phyloP scores from a whole-genome alignment of 1,284 basidiomycete genomes.

The Pholiota adiposa region DNA sequence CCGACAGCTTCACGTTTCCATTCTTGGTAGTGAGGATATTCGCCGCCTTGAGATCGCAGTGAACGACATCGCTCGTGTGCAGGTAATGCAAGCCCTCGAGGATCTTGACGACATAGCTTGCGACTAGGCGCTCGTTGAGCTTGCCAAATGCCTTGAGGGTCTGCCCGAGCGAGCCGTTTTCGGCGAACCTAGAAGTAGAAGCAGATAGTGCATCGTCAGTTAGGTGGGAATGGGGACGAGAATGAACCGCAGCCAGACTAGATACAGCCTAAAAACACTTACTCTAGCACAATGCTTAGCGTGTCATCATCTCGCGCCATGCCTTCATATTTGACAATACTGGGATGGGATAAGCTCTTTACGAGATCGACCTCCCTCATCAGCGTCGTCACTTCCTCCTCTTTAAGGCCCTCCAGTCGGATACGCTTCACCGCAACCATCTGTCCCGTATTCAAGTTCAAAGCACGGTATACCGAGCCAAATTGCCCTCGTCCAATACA shows the following conservation, averaged over 20 bases:
- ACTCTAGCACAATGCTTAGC: slow-evolving; percentile 93
- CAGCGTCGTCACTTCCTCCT: slow-evolving; percentile 83
- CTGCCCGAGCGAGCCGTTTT: slow-evolving; percentile 92
- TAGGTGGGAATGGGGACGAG: neutral
- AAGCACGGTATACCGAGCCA: slow-evolving; percentile 91
- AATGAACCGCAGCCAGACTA: slow-evolving; percentile 33
- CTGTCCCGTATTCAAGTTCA: slow-evolving; percentile 91
- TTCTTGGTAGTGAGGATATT: slow-evolving; percentile 98
- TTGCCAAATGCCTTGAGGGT: slow-evolving; percentile 91
- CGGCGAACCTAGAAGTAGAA: slow-evolving; percentile 72
- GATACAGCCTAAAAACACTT: slow-evolving; percentile 33
- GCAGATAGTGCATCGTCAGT: slow-evolving; percentile 2
- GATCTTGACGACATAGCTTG: slow-evolving; percentile 92
- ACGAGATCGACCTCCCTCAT: slow-evolving; percentile 93
- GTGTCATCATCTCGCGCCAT: slow-evolving; percentile 90
- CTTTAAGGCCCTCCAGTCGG: slow-evolving; percentile 82
- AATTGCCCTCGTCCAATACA: slow-evolving; percentile 97
- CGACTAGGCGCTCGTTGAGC: slow-evolving; percentile 87
- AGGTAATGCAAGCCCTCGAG: slow-evolving; percentile 91
- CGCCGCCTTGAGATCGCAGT: slow-evolving; percentile 96
- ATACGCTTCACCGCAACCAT: slow-evolving; percentile 97
- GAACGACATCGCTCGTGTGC: slow-evolving; percentile 81
- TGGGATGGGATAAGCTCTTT: slow-evolving; percentile 87
- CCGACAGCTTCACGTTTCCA: slow-evolving; percentile 97
- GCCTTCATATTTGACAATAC: slow-evolving; percentile 95